Conservation (phyloP, 176 grass and related monocot species). For the Phoenix roebelenii region DNA sequence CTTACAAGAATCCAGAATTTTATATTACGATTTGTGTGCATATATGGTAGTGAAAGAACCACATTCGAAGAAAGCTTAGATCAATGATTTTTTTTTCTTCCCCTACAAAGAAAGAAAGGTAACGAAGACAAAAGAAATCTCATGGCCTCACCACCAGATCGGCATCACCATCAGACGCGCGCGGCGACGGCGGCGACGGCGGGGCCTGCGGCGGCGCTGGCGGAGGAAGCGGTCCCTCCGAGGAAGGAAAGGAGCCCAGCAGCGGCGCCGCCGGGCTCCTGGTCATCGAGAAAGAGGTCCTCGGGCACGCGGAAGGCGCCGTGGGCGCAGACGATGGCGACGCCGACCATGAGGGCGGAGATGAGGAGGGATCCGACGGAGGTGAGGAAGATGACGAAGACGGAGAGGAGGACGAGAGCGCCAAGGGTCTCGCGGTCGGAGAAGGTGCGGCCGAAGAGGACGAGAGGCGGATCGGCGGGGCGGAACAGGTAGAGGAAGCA, state of each 20-base stretch:
- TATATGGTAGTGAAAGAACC: no score
- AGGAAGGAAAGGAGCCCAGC: slow-evolving; percentile 68
- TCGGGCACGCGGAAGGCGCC: slow-evolving; percentile 65
- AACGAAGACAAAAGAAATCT: no score
- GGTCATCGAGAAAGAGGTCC: slow-evolving; percentile 91
- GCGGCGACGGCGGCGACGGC: slow-evolving; percentile 7
- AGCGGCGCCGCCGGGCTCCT: slow-evolving; percentile 25
- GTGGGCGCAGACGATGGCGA: slow-evolving; percentile 49
- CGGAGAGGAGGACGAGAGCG: slow-evolving; percentile 46
- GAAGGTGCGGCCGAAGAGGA: slow-evolving; percentile 82
- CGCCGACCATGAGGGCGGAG: slow-evolving; percentile 61
- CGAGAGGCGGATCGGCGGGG: slow-evolving; percentile 65
- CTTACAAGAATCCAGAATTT: no score
- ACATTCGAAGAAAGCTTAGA: no score
- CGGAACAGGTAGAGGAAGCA: slow-evolving; percentile 88
- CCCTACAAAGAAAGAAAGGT: no score
- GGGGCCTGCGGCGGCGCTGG: neutral
- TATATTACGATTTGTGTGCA: no score
- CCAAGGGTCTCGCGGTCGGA: slow-evolving; percentile 83
- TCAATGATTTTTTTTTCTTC: no score
- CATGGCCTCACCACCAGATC: no score
- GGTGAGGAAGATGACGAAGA: slow-evolving; percentile 73
- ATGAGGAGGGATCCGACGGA: slow-evolving; percentile 81
- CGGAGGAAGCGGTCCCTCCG: slow-evolving; percentile 18
- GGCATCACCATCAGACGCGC: slow-evolving; percentile 7